Evolutionary conservation across 2,329 filamentous ascomycete genomes (phyloP).

Genomic region (Ilyonectria mors-panacis): DNA sequence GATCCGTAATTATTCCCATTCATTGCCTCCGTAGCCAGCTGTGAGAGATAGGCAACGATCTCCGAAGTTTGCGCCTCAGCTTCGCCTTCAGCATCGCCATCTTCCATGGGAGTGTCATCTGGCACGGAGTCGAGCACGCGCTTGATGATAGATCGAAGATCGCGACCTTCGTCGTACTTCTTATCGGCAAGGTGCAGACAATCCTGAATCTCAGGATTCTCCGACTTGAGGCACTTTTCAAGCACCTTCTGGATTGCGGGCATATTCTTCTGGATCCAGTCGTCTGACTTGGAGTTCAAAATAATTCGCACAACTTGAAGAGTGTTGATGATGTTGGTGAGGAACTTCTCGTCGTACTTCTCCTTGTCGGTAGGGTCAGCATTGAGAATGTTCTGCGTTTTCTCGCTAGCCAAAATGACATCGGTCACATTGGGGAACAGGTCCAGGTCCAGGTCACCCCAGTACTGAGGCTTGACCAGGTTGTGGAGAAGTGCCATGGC

Average conservation of each 20-base stretch:
- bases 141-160: slow-evolving; percentile 82
- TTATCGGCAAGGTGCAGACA: slow-evolving; percentile 84
- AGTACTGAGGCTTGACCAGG: slow-evolving; percentile 87
- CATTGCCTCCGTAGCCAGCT: slow-evolving; percentile 90
- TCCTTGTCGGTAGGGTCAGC: slow-evolving; percentile 75
- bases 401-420: slow-evolving; percentile 86
- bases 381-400: slow-evolving; percentile 73
- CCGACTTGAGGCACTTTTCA: slow-evolving; percentile 89
- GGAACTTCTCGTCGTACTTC: slow-evolving; percentile 85
- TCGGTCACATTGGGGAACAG: slow-evolving; percentile 93
- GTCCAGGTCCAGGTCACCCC: slow-evolving; percentile 93
- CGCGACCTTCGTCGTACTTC: slow-evolving; percentile 77
- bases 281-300: slow-evolving; percentile 87
- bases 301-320: slow-evolving; percentile 93
- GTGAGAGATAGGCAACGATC: slow-evolving; percentile 86
- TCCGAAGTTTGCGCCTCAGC: slow-evolving; percentile 87
- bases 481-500: slow-evolving; percentile 86
- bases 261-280: slow-evolving; percentile 89
- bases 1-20: slow-evolving; percentile 86
- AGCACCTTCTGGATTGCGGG: slow-evolving; percentile 86
- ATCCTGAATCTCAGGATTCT: slow-evolving; percentile 94
- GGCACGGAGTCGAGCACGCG: slow-evolving; percentile 92
- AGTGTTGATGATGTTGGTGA: slow-evolving; percentile 92
- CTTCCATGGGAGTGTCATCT: slow-evolving; percentile 78
- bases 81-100: slow-evolving; percentile 87